Evolutionary conservation across 768 basidiomycete genomes (phyloP), one percentile per base, ranked within the genome.

Genomic region (Nidula microcarpa): DNA sequence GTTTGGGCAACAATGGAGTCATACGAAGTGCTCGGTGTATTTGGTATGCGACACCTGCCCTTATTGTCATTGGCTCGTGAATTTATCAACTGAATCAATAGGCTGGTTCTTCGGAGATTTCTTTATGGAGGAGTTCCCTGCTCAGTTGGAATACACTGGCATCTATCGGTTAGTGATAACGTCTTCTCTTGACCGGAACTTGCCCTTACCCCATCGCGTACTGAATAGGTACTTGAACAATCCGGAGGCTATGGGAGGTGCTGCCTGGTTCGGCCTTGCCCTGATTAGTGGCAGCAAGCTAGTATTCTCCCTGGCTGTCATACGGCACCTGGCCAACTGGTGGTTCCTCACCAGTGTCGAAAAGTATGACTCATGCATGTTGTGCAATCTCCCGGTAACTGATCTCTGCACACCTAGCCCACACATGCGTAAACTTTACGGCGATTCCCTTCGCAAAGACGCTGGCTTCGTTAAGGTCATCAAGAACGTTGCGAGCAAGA

Each of bases 81-180:
- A 5, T 14, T 13, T 48, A 49, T 36, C 49, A 47, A 14, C 47
- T 51, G 33, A 30, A 35, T 11, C 44, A 16, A 30, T 30, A 94
- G 92, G 97, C 23, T 99, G 97, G 97, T 95, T 98, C 72, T 99
- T 97, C 60, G 94, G 94, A 18, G 93, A 96, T 70, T 96, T 96
- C 73, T 95, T 95, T 77, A 88, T 95, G 72, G 92, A 96, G 61
- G 89, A 94, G 57, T 95, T 91, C 68, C 93, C 96, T 3, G 73
- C 89, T 0, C 84, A 91, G 55, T 74, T 98, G 7, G 93, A 95
- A 54, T 98, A 98, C 66, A 95, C 94, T 50, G 97, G 97, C 33
- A 98, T 99, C 59, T 99, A 96, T 71, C 85, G 96, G 85, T 94
- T 62, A 8, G 43, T 46, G 18, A 41, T 23, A 45, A 44, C 33